Evolutionary conservation across 108 stramenopile species (phyloP).

Genomic region (Pseudonitzschia pungens): DNA sequence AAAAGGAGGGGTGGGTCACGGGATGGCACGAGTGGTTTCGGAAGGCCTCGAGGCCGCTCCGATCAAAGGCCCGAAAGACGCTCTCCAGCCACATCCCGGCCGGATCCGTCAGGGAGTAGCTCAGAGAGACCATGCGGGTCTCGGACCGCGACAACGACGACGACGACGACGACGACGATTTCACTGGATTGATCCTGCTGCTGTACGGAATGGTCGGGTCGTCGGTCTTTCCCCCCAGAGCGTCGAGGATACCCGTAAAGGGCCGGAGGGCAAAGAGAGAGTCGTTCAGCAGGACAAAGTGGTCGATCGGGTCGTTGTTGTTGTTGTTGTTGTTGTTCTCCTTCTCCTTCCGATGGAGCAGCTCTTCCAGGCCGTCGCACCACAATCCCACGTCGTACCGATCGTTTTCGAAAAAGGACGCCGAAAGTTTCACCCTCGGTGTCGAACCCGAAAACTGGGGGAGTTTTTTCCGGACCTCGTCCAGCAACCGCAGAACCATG

Average conservation of each 20-base stretch:
- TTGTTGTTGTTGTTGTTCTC: neutral
- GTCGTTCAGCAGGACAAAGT: slow-evolving; percentile 16
- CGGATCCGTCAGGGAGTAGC: slow-evolving; percentile 3
- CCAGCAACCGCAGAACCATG: slow-evolving; percentile 10
- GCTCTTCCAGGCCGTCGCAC: slow-evolving; percentile 29
- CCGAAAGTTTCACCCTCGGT: neutral
- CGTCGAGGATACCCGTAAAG: slow-evolving; percentile 23
- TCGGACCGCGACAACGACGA: too few species aligned
- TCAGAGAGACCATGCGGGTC: neutral
- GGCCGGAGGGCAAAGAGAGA: slow-evolving; percentile 18
- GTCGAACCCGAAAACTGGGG: neutral
- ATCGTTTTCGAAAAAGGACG: slow-evolving; percentile 26
- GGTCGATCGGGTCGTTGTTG: neutral
- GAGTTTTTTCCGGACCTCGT: neutral
- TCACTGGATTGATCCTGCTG: neutral
- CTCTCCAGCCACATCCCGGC: slow-evolving; percentile 20
- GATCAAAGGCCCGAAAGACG: slow-evolving; percentile 17
- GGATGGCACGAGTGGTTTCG: slow-evolving; percentile 4
- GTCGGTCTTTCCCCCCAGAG: neutral
- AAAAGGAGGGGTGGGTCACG: neutral
- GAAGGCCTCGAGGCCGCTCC: neutral
- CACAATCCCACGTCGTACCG: slow-evolving; percentile 44
- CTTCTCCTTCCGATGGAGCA: neutral
- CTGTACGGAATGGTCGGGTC: neutral
- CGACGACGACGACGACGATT: too few species aligned